Evolutionary conservation across 2,329 filamentous ascomycete genomes (phyloP), one percentile per base, ranked within the genome.

Genomic region (Fusarium sulawesiense): DNA sequence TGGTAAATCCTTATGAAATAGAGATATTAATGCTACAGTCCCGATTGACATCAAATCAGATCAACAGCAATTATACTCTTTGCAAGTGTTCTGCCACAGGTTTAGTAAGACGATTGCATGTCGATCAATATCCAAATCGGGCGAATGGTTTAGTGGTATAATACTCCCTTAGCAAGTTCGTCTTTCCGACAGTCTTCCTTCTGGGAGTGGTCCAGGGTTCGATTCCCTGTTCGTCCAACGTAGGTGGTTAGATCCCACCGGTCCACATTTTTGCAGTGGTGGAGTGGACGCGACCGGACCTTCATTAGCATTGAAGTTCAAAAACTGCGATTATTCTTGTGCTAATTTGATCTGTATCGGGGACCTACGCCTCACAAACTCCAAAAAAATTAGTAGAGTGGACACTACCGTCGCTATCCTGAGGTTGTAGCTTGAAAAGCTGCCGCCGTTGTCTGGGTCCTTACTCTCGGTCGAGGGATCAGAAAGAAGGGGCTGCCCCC

Each of bases 21-120:
- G 10, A 11, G 7, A 1, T n/a, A 11, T 7, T 6, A n/a, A n/a
- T 37, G 18, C 9, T 18, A 18, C 10, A 11, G 9, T 37, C 18
- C 34, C 18, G 4, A 11, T n/a, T 37, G 10, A 6, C 10, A n/a
- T 37, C 3, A 4, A 0, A 37, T 11, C 2, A 6, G 18, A 37
- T 12, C 1, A 7, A 4, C 6, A n/a, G 34, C 7, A 12, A n/a
- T 6, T 7, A 7, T 6, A n/a, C 9, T 11, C 10, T 37, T 1
- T 37, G 34, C 16, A 10, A 18, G 9, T 37, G 5, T 37, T 18
- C 3, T 4, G 5, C 0, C 9, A 1, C 16, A 18, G 16, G 5
- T 11, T 11, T 37, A 37, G 16, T 37, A 37, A 9, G 1, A 37
- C 16, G 0, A 37, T 37, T 37, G 18, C 10, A 37, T n/a, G 34